Percentiles rank a stretch among this genome's conserved stretches.
These are phyloP conservation scores for Alisma plantagoaquatica DNA, from an alignment of 106 monocot genomes.

Conservation along the genomic window DNA sequence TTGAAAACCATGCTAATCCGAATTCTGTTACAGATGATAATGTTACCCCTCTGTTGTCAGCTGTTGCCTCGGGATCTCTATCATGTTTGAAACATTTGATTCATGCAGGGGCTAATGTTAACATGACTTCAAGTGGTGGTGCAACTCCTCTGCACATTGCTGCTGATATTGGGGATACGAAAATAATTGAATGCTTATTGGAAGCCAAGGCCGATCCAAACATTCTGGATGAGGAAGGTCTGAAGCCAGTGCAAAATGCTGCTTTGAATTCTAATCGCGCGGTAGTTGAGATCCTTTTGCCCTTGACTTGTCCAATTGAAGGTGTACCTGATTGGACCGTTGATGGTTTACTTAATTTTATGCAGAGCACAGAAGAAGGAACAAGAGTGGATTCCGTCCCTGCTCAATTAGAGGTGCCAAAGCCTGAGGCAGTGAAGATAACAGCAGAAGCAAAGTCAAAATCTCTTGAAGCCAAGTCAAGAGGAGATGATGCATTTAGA, in stretches of 20 bases:
- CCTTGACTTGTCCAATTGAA: conserved; percentile 49
- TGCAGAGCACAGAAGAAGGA: too few species aligned
- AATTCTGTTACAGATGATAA: conserved; percentile 75
- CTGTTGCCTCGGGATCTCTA: conserved; percentile 77
- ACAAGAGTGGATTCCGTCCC: too few species aligned
- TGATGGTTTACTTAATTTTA: conserved; percentile 49
- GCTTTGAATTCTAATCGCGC: conserved; percentile 47
- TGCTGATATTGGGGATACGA: conserved; percentile 55
- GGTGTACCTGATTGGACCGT: conserved; percentile 52
- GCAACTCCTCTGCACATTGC: conserved; percentile 78
- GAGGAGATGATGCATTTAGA: conserved; percentile 79
- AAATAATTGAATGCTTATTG: conserved; percentile 53
- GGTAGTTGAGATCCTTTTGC: conserved; percentile 56
- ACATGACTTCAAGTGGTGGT: too few species aligned
- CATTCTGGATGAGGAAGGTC: conserved; percentile 63
- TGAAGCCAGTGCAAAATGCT: conserved; percentile 79
- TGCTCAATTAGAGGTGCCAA: too few species aligned
- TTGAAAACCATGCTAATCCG: conserved; percentile 63
- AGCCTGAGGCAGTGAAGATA: too few species aligned
- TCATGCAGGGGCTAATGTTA: conserved; percentile 54
- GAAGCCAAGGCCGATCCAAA: conserved; percentile 71
- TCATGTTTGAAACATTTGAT: conserved; percentile 64
- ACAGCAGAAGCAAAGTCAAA: conserved; percentile 50
- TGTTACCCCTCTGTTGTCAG: conserved; percentile 66
- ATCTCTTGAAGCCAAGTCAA: conserved; percentile 74